phyloP scores from a whole-genome alignment of 2,329 filamentous ascomycete genomes.

The Cytospora mali region DNA sequence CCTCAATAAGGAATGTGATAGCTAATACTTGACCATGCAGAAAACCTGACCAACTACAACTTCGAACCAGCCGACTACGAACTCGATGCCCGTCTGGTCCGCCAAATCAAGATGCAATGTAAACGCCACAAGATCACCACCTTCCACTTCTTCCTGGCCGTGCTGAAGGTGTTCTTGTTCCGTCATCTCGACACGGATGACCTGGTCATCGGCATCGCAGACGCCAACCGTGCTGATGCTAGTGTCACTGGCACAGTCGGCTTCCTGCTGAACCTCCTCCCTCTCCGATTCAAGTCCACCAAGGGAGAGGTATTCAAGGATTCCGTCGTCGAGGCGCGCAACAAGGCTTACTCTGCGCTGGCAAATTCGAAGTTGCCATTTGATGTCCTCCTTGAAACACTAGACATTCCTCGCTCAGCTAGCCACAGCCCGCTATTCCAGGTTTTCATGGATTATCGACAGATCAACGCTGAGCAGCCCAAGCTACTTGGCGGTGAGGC shows the following conservation, averaged over 20 bases:
- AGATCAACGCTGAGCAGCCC: no score
- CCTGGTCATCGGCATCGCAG: conserved; percentile 51
- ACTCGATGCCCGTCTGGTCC: no score
- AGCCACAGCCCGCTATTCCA: conserved; percentile 53
- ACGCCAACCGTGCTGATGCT: conserved; percentile 46
- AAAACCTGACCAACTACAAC: no score
- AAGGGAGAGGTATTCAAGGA: conserved; percentile 36
- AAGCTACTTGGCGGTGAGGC: conserved; percentile 29
- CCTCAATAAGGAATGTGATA: no score
- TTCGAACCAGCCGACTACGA: no score
- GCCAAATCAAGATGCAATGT: no score
- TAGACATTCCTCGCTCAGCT: conserved; percentile 44
- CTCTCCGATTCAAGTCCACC: conserved; percentile 43
- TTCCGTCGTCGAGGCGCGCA: conserved; percentile 31
- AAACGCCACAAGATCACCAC: conserved; percentile 28
- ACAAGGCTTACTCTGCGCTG: conserved; percentile 41
- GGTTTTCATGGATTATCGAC: conserved; percentile 39
- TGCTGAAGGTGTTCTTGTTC: conserved; percentile 42
- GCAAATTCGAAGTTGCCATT: conserved; percentile 50
- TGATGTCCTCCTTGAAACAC: conserved; percentile 48
- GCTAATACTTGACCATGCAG: no score
- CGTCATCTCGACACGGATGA: conserved; percentile 40
- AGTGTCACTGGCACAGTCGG: conserved; percentile 44
- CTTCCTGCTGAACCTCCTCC: conserved; percentile 51
- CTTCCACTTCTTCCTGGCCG: conserved; percentile 52